Evolutionary conservation across 139 green algal species (phyloP), one percentile per base, ranked within the genome.

Genomic region (Auxenochlorella pyrenoidosa): DNA sequence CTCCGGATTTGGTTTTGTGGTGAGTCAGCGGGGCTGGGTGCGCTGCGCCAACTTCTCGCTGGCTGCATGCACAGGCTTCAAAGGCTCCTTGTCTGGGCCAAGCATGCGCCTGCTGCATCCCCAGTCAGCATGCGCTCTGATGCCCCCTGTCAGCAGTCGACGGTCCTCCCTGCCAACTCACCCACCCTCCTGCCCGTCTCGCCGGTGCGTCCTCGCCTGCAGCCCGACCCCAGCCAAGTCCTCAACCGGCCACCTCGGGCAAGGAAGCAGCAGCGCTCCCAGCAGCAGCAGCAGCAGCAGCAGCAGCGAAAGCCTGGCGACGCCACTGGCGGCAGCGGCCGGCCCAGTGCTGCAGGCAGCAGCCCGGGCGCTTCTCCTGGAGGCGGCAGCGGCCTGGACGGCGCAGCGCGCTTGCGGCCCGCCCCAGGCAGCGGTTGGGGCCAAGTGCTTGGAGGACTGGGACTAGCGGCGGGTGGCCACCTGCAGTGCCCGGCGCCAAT

Each of bases 401-500:
- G n/a, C 28, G 70, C 70, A 30, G 70, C n/a, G 32, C 32, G 38
- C 43, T 8, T 36, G 92, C 86, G 89, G 84, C 75, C 41, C 4
- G 26, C 24, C 19, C 47, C 24, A 18, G 21, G 38, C 22, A 58
- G 47, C 32, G 22, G 40, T 30, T 89, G 65, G 75, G 70, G 30
- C 15, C 86, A 65, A 0, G 54, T 72, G 24, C 47, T 94, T 41
- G 90, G 91, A 32, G 86, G 86, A 3, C 87, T 97, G n/a, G 75
- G 95, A 0, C 82, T 96, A 32, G 63, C 79, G 18, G 89, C 84
- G 12, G 38, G 86, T 5, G 92, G 90, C 12, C 84, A 97, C 66
- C 51, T 97, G 19, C 4, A 78, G 6, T 98, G 96, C 92, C 96
- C 96, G 0, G 58, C 93, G 16, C 79, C 90, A 3, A 97, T 98